phyloP scores from a whole-genome alignment of 768 basidiomycete species.

The Boletus sp. region DNA sequence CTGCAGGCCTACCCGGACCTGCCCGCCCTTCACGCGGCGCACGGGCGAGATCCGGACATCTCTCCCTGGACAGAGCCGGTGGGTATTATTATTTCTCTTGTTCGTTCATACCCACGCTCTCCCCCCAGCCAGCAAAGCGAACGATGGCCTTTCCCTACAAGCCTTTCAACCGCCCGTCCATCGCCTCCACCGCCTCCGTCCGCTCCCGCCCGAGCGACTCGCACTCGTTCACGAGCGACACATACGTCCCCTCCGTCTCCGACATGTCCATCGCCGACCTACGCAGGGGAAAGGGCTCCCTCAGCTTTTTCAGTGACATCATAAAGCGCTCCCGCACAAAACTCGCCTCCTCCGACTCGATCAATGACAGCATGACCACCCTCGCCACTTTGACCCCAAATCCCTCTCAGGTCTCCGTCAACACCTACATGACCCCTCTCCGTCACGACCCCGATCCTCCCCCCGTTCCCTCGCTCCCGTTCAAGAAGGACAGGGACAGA shows the following conservation, averaged over 20 bases:
- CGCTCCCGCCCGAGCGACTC: slow-evolving; percentile 32
- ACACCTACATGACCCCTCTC: slow-evolving; percentile 17
- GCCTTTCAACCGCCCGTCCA: slow-evolving; percentile 28
- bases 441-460: background rate
- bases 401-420: slow-evolving; percentile 27
- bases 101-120: slow-evolving; percentile 7
- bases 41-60: slow-evolving; percentile 15
- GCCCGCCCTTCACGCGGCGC: background rate
- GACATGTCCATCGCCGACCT: slow-evolving; percentile 36
- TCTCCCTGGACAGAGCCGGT: slow-evolving; percentile 22
- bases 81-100: background rate
- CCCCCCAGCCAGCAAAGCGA: slow-evolving; percentile 19
- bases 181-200: slow-evolving; percentile 34
- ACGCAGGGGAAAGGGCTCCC: slow-evolving; percentile 50
- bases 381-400: slow-evolving; percentile 41
- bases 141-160: slow-evolving; percentile 29
- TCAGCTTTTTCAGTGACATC: slow-evolving; percentile 40
- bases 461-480: slow-evolving; percentile 3
- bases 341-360: slow-evolving; percentile 36
- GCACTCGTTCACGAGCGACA: slow-evolving; percentile 27
- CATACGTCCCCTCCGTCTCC: slow-evolving; percentile 29
- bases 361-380: slow-evolving; percentile 27
- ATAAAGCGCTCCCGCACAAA: slow-evolving; percentile 41
- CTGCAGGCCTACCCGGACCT: slow-evolving; percentile 15
- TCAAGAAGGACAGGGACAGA: slow-evolving; percentile 32